Base-by-base conservation (phyloP, 2,329 filamentous ascomycete genomes). In the Cercospora beticola region DNA sequence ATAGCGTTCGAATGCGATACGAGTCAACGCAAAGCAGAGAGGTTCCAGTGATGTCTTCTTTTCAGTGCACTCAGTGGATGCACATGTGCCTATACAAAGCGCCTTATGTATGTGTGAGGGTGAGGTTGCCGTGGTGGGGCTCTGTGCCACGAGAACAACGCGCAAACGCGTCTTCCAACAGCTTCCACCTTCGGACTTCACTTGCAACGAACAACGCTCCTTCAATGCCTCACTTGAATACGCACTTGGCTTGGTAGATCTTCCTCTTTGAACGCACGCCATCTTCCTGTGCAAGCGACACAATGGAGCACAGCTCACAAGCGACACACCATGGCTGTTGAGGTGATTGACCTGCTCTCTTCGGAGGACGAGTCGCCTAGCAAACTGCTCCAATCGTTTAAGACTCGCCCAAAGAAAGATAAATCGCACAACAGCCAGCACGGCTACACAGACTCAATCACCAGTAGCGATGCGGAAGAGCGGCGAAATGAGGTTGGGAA, bases 291-390 rank as follows among this genome's bases (percentile, higher is more conserved):
- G 54, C 16, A 26, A 31, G 23, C 54, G 23, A 57, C 54, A 31
- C 23, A 30, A 57, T 57, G 54, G 54, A 62, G 23, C 18, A 30
- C 36, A n/a, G 9, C 23, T 40, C 8, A 28, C 9, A 30, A 18
- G 21, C 12, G 16, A 30, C 23, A 16, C 16, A 49, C 3, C 16
- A 69, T 69, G 59, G 56, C 64, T 57, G 10, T 28, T 31, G 61
- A 65, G 18, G 40, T 70, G 12, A 65, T 70, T 28, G 68, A 70
- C 28, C 36, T 70, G 33, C 60, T 63, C 2, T 70, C 68, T 2
- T 56, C 40, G 9, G 62, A 67, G 21, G 68, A 70, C 9, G 62
- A 67, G 30, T 68, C 68, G 21, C 68, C 68, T 1, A 61, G 28
- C 16, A 69, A 64, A n/a, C n/a, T 68, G 2, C 57, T 70, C 14